Conservation (phyloP, 2,329 filamentous ascomycete species). For the Phoma sp. region DNA sequence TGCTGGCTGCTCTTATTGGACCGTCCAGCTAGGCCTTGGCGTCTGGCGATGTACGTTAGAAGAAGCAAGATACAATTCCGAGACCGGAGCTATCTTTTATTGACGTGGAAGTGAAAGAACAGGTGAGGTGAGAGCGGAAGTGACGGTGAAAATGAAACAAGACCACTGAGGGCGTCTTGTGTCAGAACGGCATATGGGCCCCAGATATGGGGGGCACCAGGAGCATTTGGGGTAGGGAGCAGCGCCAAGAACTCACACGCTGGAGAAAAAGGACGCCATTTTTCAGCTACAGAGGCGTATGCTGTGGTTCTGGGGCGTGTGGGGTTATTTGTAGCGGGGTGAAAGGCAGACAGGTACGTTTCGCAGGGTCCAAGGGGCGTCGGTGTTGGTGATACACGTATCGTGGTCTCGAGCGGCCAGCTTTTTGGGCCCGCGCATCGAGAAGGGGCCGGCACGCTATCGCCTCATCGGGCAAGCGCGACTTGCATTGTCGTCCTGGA, state of each 20-base stretch:
- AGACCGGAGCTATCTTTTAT: conserved; percentile 9
- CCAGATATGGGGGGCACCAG: conserved; percentile 27
- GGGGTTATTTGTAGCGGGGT: conserved; percentile 12
- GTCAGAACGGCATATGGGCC: conserved; percentile 36
- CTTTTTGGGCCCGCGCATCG: conserved; percentile 36
- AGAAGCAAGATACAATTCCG: conserved; percentile 19
- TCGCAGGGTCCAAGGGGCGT: conserved; percentile 28
- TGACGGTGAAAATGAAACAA: conserved; percentile 29
- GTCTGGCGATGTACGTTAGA: conserved; percentile 40
- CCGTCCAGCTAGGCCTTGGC: conserved; percentile 52
- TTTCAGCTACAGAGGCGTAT: conserved; percentile 19
- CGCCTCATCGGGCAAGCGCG: conserved; percentile 25
- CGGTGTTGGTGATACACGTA: conserved; percentile 36
- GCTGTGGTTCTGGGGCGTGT: conserved; percentile 8
- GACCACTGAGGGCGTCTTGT: conserved; percentile 32
- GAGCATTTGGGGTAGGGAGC: conserved; percentile 37
- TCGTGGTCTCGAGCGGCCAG: conserved; percentile 33
- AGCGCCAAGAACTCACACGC: conserved; percentile 50
- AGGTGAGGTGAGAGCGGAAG: conserved; percentile 21
- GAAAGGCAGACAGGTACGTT: conserved; percentile 26
- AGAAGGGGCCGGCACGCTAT: conserved; percentile 40
- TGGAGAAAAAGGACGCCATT: conserved; percentile 52
- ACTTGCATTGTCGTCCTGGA: conserved; percentile 17
- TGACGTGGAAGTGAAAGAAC: background rate
- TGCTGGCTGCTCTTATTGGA: conserved; percentile 49